phyloP scores from a whole-genome alignment of 768 basidiomycete genomes.

The Pholiota molesta region DNA sequence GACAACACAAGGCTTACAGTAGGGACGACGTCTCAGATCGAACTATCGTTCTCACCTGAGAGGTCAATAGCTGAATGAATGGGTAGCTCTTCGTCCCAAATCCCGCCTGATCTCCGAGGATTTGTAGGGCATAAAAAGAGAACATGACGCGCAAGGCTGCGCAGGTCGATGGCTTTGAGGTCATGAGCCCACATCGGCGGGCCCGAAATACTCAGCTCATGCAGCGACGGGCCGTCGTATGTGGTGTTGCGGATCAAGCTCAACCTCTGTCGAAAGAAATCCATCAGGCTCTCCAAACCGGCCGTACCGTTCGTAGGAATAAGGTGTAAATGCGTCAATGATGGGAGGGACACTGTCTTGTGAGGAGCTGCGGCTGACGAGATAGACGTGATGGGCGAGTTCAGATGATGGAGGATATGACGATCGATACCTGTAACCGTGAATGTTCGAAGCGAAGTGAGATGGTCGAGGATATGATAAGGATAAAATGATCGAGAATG shows the following conservation, averaged over 20 bases:
- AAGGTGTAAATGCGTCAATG: not conserved
- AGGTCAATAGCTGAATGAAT: not conserved
- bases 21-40: not conserved
- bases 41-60: not conserved
- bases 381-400: not conserved
- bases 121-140: not conserved
- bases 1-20: not conserved
- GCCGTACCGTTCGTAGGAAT: not conserved
- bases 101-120: not conserved
- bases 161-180: not conserved
- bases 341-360: not conserved
- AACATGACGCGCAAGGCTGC: not conserved
- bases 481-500: not conserved
- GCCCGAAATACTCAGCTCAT: not conserved
- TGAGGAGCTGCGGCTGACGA: not conserved
- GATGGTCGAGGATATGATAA: not conserved
- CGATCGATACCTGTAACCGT: not conserved
- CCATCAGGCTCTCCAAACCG: not conserved
- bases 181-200: not conserved
- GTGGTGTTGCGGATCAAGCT: not conserved
- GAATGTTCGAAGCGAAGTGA: not conserved
- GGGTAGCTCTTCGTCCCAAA: not conserved
- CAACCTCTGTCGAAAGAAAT: not conserved
- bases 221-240: not conserved
- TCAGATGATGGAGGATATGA: not conserved